Base-by-base conservation (phyloP, 805 yeast species). In the Tetrapisispora namnaoensis region DNA sequence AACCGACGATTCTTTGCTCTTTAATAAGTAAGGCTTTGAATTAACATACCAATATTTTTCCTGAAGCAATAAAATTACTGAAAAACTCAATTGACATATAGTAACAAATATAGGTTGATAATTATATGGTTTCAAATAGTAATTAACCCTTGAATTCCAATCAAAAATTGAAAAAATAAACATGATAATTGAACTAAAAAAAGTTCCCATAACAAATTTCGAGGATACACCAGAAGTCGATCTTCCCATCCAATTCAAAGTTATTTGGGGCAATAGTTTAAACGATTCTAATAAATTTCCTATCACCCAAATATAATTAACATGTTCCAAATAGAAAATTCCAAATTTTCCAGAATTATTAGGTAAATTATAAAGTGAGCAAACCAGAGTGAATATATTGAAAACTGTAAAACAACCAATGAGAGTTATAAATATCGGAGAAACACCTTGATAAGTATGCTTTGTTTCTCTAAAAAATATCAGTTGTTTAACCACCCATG, bases 231-330 rank as follows among this genome's bases (percentile, higher is more conserved):
- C 70, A 21, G 48, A 44, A n/a, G 66, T 63, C 20, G 62, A 62
- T 37, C 50, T 43, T 14, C 66, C 68, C 59, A 68, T 55, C 69
- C 70, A 71, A 52, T 71, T 73, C 47, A 72, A 51, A 10, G 65
- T 55, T 2, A 72, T 44, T 45, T 75, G 79, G 0, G 81, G 79
- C 3, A 67, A 27, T 39, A 66, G 58, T 46, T 64, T 64, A 22
- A 68, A 38, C 1, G 61, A 35, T 1, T 53, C 53, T 0, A 63
- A 28, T 10, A 60, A 8, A 35, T 64, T 63, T 11, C 66, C 63
- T 1, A 63, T 38, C 0, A 70, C 49, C 78, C 77, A 74, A 3
- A 72, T 11, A 41, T 52, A 67, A 47, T 74, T 75, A 4, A 72
- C 51, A 32, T 70, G 60, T 51, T 77, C 81, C 20, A 76, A 51